Conservation (phyloP, 495 filamentous ascomycete genomes). For the Penicillium maclennaniae region DNA sequence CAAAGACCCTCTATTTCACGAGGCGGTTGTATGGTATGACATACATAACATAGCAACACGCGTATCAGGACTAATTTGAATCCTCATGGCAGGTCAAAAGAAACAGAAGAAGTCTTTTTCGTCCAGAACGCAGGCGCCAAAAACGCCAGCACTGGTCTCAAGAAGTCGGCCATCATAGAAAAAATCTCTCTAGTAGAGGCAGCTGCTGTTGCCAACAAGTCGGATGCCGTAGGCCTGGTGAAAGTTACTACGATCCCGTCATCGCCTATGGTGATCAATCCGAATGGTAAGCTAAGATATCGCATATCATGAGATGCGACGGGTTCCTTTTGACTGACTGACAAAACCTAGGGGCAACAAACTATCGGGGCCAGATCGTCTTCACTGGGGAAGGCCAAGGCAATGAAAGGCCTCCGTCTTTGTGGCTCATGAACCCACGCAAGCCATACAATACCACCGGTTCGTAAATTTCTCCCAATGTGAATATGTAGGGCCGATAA, state of each 20-base stretch:
- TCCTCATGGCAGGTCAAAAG: conserved; percentile 29
- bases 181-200: conserved; percentile 46
- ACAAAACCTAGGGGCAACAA: conserved; percentile 37
- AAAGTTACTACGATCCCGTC: conserved; percentile 33
- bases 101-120: conserved; percentile 51
- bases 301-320: too few species aligned
- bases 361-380: conserved; percentile 44
- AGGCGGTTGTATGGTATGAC: conserved; percentile 48
- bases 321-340: background rate
- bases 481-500: too few species aligned
- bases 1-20: conserved; percentile 46
- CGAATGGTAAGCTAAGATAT: conserved; percentile 39
- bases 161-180: conserved; percentile 47
- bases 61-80: too few species aligned
- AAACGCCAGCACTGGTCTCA: conserved; percentile 44
- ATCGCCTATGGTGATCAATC: conserved; percentile 40
- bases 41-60: background rate
- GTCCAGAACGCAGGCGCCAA: conserved; percentile 47
- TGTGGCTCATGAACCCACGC: conserved; percentile 44
- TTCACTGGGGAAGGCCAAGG: conserved; percentile 48
- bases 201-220: conserved; percentile 31
- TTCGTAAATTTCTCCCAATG: conserved; percentile 10
- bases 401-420: conserved; percentile 32
- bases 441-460: conserved; percentile 49
- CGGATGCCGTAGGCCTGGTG: conserved; percentile 40